Base-by-base conservation (phyloP, 2,329 filamentous ascomycete genomes). In the Exophiala xenobiotica region DNA sequence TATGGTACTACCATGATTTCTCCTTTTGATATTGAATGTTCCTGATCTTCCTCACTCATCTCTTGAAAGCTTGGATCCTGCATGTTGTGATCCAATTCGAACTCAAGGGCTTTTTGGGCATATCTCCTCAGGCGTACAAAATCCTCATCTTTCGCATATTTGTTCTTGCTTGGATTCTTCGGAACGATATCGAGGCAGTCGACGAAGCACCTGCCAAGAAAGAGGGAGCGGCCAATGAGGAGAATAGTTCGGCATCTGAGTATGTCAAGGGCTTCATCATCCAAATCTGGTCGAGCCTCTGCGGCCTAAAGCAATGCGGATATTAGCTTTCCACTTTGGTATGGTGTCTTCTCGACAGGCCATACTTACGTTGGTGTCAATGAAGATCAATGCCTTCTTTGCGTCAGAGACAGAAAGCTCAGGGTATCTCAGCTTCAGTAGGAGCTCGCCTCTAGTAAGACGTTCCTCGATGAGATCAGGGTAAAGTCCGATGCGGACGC, bases 151-250 rank as follows among this genome's bases (percentile, higher is more conserved):
- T 29, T 12, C 9, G 24, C 9, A 20, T 6, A 27, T 11, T 22
- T 33, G 9, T 5, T 29, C 12, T 33, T 6, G 29, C 16, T 3
- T 33, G 29, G 16, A 14, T 12, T 33, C 11, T 11, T 14, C 4
- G 9, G 9, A 3, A 44, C 14, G 26, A 44, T 8, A 16, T 44
- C 24, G 3, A 29, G 14, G 24, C 41, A 44, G 12, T 44, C 41
- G 24, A 4, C 20, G 23, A 44, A 44, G 26, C 23, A 44, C 14
- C 26, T 29, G 2, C 23, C 41, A 16, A 44, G 72, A 16, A 44
- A 44, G 11, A 44, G 41, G 19, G 41, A 12, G 14, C 31, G 41
- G 3, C 2, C 41, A 3, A 44, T 16, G 5, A 44, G 22, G 19
- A 44, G 18, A 3, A n/a, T 11, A 6, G 39, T 23, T 20, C 14